Evolutionary conservation across 2,329 filamentous ascomycete genomes (phyloP).

Genomic region (Ceratocystiopsis brevicomis): DNA sequence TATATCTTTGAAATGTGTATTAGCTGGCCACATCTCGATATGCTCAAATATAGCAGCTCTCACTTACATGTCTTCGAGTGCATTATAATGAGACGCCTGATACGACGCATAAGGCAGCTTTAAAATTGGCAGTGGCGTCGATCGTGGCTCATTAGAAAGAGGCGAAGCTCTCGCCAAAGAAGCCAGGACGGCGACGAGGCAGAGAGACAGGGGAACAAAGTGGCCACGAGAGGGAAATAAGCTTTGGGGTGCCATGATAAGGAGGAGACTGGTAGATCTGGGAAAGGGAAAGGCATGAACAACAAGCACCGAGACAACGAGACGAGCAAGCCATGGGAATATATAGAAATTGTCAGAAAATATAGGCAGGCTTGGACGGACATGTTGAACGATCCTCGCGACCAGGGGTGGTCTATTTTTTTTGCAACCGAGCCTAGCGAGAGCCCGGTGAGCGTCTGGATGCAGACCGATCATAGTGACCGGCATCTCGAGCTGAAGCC

Average conservation of each 20-base stretch:
- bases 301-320: neutral
- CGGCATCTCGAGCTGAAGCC: too few relatives aligned
- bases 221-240: too few relatives aligned
- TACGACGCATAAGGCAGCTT: slow-evolving; percentile 13
- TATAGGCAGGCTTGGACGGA: too few relatives aligned
- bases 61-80: slow-evolving; percentile 10
- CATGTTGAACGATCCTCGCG: too few relatives aligned
- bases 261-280: neutral
- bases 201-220: too few relatives aligned
- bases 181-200: neutral
- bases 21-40: slow-evolving; percentile 1
- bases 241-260: too few relatives aligned
- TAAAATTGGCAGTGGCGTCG: slow-evolving; percentile 9
- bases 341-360: too few relatives aligned
- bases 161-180: slow-evolving; percentile 1
- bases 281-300: neutral
- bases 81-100: slow-evolving; percentile 9
- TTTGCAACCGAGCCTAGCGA: too few relatives aligned
- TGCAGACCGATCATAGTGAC: too few relatives aligned
- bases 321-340: neutral
- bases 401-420: too few relatives aligned
- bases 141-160: slow-evolving; percentile 1
- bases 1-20: slow-evolving; percentile 12
- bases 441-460: too few relatives aligned
- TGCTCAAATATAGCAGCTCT: too few relatives aligned